Evolutionary conservation across 2,329 filamentous ascomycete species (phyloP).

Genomic region (Exophiala viscosa): DNA sequence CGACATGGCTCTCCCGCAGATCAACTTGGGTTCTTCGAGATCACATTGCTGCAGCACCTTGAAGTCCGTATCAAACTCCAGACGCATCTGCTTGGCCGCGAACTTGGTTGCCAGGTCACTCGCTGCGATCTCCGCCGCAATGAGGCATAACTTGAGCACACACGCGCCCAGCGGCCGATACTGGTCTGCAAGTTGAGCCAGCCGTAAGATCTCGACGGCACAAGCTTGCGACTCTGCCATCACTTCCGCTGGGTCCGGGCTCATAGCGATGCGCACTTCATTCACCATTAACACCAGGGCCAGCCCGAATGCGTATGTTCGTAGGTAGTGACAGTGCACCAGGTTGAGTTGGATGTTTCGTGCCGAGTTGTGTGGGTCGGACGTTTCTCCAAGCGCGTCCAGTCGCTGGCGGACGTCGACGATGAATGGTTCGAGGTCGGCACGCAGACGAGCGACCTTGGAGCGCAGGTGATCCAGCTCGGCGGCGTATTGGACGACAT

Average conservation of each 20-base stretch:
- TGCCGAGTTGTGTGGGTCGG: background rate
- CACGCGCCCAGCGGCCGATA: conserved; percentile 7
- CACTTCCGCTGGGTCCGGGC: conserved; percentile 1
- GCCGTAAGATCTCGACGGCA: background rate
- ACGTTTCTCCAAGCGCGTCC: background rate
- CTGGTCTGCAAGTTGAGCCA: background rate
- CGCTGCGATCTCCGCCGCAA: conserved; percentile 5
- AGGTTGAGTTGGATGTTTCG: conserved; percentile 6
- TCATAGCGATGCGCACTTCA: conserved; percentile 9
- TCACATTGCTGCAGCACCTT: too few species aligned
- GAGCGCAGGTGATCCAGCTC: background rate
- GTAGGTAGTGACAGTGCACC: conserved; percentile 32
- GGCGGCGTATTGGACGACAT: background rate
- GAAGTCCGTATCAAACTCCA: conserved; percentile 6
- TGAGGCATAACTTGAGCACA: conserved; percentile 3
- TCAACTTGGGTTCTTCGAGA: too few species aligned
- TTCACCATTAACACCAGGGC: conserved; percentile 34
- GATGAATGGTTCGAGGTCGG: conserved; percentile 4
- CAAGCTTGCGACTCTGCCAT: conserved; percentile 5
- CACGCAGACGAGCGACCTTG: background rate
- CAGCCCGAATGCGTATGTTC: conserved; percentile 34
- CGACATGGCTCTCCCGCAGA: too few species aligned
- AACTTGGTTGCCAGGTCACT: background rate
- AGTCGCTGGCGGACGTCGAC: conserved; percentile 13
- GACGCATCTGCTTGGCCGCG: background rate